Base-by-base conservation (phyloP, 371 early-diverging fungal genomes). In the Choanephora cucurbitarum region DNA sequence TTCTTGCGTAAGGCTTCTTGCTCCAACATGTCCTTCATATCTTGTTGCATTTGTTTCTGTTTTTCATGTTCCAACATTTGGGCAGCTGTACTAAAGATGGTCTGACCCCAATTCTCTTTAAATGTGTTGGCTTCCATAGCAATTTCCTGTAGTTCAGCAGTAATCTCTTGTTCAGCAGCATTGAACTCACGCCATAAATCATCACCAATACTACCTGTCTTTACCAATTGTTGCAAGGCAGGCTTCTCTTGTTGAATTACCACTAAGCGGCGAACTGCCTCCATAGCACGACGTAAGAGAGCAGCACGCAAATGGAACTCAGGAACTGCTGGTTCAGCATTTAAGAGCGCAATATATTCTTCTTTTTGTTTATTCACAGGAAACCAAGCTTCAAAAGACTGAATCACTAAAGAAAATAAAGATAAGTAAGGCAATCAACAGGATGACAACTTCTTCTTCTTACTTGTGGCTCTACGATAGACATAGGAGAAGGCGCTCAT, bases 191-290 rank as follows among this genome's bases (percentile, higher is more conserved):
- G 87, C 91, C 87, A 84, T 60, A 95, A 72, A 52, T 93, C 94
- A 52, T 97, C 96, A 5, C 94, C 92, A 49, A 97, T 82, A 9
- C 91, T 84, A 5, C 97, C 97, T 15, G 83, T 76, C 60, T 89
- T 85, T 55, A 95, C 84, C 73, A 97, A 68, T 40, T 77, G 79
- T 28, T 81, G 75, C 54, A 97, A 72, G 23, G 91, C 84, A n/a
- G 85, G 87, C 67, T 93, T 93, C 69, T 95, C 93, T 58, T 90
- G 88, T 39, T 91, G 85, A 40, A 97, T 72, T 53, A 88, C 79
- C 10, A 88, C 59, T 14, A 91, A 72, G 5, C 95, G 85, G 53
- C 83, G 74, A 0, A 95, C 90, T 42, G 88, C 93, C 31, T 87
- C 86, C 80, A 92, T 84, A 1, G 95, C 95, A 44, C 97, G 89